These are phyloP conservation scores for Barnettozyma siamensis DNA, from an alignment of 805 yeast genomes.

Conservation along the genomic window DNA sequence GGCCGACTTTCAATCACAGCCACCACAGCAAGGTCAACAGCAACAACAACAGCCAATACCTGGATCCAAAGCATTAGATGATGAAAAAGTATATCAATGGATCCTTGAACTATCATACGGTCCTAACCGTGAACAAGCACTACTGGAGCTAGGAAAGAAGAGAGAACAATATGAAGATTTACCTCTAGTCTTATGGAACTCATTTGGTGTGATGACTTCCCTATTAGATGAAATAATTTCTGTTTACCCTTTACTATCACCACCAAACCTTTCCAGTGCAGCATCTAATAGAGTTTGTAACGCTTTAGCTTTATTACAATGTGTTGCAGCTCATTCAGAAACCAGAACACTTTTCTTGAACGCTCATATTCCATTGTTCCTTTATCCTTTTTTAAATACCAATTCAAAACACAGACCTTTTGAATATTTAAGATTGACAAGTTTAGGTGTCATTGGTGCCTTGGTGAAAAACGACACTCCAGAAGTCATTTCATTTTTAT, in stretches of 20 bases:
- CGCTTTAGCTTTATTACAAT: slow-evolving; percentile 89
- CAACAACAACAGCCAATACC: slow-evolving; percentile 11
- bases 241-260: slow-evolving; percentile 84
- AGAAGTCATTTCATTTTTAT: slow-evolving; percentile 84
- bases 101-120: slow-evolving; percentile 86
- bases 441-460: slow-evolving; percentile 96
- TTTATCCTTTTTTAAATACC: slow-evolving; percentile 91
- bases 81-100: slow-evolving; percentile 85
- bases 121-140: slow-evolving; percentile 86
- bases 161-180: slow-evolving; percentile 92
- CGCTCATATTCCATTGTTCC: slow-evolving; percentile 87
- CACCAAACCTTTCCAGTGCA: slow-evolving; percentile 80
- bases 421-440: slow-evolving; percentile 87
- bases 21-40: slow-evolving; percentile 12
- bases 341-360: slow-evolving; percentile 78
- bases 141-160: slow-evolving; percentile 86
- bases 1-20: not conserved
- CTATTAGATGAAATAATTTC: slow-evolving; percentile 82
- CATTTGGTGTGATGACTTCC: slow-evolving; percentile 94
- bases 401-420: slow-evolving; percentile 88
- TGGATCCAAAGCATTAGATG: slow-evolving; percentile 47
- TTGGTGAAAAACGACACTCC: slow-evolving; percentile 93
- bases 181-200: slow-evolving; percentile 90
- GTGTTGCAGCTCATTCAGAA: slow-evolving; percentile 93
- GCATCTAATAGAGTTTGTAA: slow-evolving; percentile 92